phyloP scores from a whole-genome alignment of 495 filamentous ascomycete genomes.

The Lasiosphaeria miniovina region DNA sequence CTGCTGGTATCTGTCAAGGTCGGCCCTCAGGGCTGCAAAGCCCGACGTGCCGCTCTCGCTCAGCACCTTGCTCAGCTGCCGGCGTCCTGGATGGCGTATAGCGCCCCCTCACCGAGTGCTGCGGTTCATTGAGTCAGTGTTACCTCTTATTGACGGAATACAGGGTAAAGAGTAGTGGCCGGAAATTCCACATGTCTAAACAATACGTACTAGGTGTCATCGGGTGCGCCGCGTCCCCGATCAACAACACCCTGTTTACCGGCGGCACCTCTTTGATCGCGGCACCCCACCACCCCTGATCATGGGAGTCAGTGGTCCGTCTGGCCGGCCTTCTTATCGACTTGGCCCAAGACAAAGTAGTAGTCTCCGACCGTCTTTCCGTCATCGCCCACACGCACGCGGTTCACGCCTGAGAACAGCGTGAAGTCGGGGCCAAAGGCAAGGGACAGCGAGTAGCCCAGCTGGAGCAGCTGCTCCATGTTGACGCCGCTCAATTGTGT shows the following conservation, averaged over 20 bases:
- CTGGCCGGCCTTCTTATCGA: conserved; percentile 14
- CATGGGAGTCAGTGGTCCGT: conserved; percentile 23
- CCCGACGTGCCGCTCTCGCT: conserved; percentile 15
- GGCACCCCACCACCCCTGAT: conserved; percentile 20
- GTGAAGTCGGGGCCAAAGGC: conserved; percentile 11
- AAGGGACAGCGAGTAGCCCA: conserved; percentile 27
- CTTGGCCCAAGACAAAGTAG: conserved; percentile 26
- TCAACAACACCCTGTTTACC: conserved; percentile 44
- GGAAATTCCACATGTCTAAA: neutral
- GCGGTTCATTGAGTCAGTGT: neutral
- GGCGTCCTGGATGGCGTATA: conserved; percentile 33
- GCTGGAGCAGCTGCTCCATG: conserved; percentile 27
- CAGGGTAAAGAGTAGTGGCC: neutral
- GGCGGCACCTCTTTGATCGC: conserved; percentile 18
- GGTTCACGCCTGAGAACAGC: conserved; percentile 30
- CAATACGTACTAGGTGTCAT: conserved; percentile 55
- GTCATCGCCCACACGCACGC: conserved; percentile 13
- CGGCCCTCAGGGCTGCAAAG: neutral
- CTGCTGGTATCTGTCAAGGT: conserved; percentile 22
- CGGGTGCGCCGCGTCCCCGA: conserved; percentile 58
- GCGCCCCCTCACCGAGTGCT: conserved; percentile 37
- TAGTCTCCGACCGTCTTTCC: conserved; percentile 20
- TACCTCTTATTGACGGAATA: neutral
- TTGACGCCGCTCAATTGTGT: conserved; percentile 20
- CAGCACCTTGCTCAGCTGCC: conserved; percentile 18